These are phyloP conservation scores for Aspergillus tamarii DNA, from an alignment of 2,329 filamentous ascomycete species.

Conservation along the genomic window DNA sequence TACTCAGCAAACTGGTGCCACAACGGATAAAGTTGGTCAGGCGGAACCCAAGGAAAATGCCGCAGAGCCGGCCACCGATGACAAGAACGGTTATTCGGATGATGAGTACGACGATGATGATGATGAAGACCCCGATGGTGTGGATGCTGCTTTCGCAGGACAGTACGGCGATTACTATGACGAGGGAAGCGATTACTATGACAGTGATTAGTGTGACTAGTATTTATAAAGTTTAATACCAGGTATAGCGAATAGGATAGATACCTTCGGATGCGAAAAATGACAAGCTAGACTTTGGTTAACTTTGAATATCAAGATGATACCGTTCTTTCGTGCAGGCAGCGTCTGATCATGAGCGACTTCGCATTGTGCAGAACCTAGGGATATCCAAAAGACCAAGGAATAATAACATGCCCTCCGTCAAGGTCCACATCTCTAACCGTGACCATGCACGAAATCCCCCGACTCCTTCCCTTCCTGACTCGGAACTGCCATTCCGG, in stretches of 20 bases:
- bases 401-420: neutral
- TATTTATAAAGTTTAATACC: neutral
- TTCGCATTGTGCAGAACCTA: neutral
- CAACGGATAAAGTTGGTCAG: constrained; percentile 16
- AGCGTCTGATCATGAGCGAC: neutral
- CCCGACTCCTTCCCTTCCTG: neutral
- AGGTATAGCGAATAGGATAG: neutral
- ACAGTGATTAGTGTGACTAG: constrained; percentile 28
- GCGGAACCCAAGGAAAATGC: constrained; percentile 28
- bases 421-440: neutral
- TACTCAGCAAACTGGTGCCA: constrained; percentile 6
- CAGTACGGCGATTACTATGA: constrained; percentile 37
- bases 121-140: constrained; percentile 34
- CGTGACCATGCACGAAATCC: neutral
- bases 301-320: neutral
- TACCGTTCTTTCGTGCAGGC: neutral
- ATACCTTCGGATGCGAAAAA: neutral
- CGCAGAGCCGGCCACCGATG: constrained; percentile 24
- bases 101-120: constrained; percentile 39
- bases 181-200: constrained; percentile 37
- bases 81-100: constrained; percentile 15
- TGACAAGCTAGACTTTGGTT: neutral
- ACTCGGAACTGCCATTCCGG: constrained; percentile 1
- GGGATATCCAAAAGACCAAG: neutral
- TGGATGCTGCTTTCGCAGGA: constrained; percentile 43